These are phyloP conservation scores for Jaenimonas drosophilae DNA, from an alignment of 208 protist genomes.

Conservation along the genomic window DNA sequence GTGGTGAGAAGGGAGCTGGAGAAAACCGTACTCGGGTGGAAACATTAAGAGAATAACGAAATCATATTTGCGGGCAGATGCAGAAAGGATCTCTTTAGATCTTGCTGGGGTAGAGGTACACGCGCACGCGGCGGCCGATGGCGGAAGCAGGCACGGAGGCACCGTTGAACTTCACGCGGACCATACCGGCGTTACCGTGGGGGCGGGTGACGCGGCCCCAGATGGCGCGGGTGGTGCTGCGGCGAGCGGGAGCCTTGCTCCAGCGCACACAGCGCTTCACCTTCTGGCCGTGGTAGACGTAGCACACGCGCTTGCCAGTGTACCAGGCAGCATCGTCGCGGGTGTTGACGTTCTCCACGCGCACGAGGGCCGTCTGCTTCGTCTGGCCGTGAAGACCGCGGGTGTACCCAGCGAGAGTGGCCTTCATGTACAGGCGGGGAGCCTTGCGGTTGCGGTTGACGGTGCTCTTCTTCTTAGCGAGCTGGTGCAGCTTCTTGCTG, in stretches of 20 bases:
- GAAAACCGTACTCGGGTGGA: background rate
- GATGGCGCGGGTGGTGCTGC: constrained; percentile 91
- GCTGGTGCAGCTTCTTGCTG: constrained; percentile 88
- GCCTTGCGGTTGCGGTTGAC: constrained; percentile 82
- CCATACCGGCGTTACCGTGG: constrained; percentile 96
- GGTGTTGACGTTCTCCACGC: constrained; percentile 95
- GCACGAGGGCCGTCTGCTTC: constrained; percentile 91
- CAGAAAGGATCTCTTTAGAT: constrained; percentile 75
- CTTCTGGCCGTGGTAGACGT: constrained; percentile 97
- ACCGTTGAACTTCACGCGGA: constrained; percentile 96
- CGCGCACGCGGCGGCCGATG: constrained; percentile 93
- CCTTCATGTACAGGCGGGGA: constrained; percentile 90
- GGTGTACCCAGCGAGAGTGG: constrained; percentile 83
- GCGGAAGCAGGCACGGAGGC: constrained; percentile 93
- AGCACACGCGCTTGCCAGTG: constrained; percentile 98
- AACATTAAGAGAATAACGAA: background rate
- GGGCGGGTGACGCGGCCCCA: constrained; percentile 96
- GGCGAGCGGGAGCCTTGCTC: constrained; percentile 81
- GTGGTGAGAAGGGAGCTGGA: background rate
- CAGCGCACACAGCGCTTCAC: constrained; percentile 88
- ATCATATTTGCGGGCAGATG: background rate
- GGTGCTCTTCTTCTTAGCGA: constrained; percentile 74
- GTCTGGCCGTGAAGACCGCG: constrained; percentile 91
- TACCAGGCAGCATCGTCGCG: constrained; percentile 96
- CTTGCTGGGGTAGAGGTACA: constrained; percentile 97